Conservation (phyloP, 495 filamentous ascomycete species). For the Xylaria grammica region DNA sequence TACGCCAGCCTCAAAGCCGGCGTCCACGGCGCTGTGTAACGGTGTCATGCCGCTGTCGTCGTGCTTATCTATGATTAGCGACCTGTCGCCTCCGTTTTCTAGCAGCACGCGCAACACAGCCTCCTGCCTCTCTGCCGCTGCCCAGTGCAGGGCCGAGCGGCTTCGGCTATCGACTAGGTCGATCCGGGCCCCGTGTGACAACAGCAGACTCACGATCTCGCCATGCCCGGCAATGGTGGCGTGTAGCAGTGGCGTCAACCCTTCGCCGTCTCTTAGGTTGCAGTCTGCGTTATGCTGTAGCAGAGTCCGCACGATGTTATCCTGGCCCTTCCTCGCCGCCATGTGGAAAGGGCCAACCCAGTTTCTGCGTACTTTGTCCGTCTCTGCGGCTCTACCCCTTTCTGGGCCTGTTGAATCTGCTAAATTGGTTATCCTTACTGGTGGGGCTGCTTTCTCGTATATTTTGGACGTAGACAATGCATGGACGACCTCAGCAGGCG, state of each 20-base stretch:
- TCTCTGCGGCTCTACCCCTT: not conserved
- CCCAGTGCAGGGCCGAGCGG: not conserved
- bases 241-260: conserved; percentile 32
- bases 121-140: not conserved
- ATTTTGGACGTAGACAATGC: not conserved
- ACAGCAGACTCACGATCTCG: conserved; percentile 21
- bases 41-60: not conserved
- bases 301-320: conserved; percentile 26
- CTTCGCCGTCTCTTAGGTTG: conserved; percentile 36
- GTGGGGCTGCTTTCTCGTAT: not conserved
- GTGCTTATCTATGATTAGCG: not conserved
- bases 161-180: not conserved
- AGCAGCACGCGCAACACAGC: not conserved
- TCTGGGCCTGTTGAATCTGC: not conserved
- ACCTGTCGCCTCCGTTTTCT: not conserved
- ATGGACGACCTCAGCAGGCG: not conserved
- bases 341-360: conserved; percentile 28
- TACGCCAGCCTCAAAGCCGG: not conserved
- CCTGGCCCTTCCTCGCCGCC: conserved; percentile 33
- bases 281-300: conserved; percentile 30
- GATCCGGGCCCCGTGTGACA: conserved; percentile 28
- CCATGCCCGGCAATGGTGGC: conserved; percentile 25
- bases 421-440: not conserved
- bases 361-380: not conserved
- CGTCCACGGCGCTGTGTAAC: not conserved